Conservation (phyloP, 768 basidiomycete species). For the Termitomyces sp. region DNA sequence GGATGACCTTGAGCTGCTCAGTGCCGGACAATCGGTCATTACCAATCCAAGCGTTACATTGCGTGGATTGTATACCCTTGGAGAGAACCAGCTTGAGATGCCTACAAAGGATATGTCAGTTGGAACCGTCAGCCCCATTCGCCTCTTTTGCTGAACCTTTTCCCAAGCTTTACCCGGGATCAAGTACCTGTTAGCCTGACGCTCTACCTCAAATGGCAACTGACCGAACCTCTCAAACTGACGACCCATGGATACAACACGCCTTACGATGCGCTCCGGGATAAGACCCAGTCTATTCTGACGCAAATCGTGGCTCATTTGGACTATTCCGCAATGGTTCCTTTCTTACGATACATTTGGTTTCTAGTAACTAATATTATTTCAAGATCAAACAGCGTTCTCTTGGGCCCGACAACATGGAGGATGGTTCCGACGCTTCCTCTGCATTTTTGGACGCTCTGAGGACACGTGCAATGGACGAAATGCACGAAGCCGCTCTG, state of each 20-base stretch:
- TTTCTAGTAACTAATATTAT: slow-evolving; percentile 6
- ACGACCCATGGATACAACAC: slow-evolving; percentile 83
- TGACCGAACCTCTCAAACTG: slow-evolving; percentile 51
- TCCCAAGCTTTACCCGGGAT: slow-evolving; percentile 68
- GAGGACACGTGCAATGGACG: slow-evolving; percentile 81
- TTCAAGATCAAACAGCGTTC: slow-evolving; percentile 72
- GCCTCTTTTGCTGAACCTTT: background rate
- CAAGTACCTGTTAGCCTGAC: slow-evolving; percentile 83
- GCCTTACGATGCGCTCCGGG: slow-evolving; percentile 71
- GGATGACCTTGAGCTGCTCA: slow-evolving; percentile 71
- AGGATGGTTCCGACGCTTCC: slow-evolving; percentile 64
- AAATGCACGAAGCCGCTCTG: slow-evolving; percentile 73
- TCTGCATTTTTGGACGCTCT: slow-evolving; percentile 81
- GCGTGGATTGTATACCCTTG: slow-evolving; percentile 73
- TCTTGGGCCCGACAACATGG: slow-evolving; percentile 68
- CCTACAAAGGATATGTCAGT: slow-evolving; percentile 82
- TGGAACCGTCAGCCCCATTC: background rate
- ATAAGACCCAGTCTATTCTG: slow-evolving; percentile 84
- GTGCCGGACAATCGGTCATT: slow-evolving; percentile 81
- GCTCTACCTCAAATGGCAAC: slow-evolving; percentile 78
- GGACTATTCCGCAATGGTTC: slow-evolving; percentile 40
- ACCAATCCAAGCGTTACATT: slow-evolving; percentile 81
- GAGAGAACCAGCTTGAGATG: slow-evolving; percentile 83
- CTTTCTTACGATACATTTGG: background rate
- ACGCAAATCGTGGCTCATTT: slow-evolving; percentile 84